phyloP scores from a whole-genome alignment of 768 basidiomycete species.

The Termitomyces sp. region DNA sequence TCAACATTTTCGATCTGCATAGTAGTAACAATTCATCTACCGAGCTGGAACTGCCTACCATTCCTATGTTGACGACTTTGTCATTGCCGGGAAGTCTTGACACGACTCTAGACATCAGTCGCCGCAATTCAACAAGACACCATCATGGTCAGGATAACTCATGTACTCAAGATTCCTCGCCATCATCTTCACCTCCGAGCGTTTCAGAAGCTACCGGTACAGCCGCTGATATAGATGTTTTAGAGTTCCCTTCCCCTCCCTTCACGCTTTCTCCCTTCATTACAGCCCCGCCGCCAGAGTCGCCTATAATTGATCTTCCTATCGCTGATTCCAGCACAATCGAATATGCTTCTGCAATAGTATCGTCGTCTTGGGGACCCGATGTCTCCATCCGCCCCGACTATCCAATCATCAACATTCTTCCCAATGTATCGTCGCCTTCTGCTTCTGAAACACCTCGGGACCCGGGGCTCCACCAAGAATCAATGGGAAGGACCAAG shows the following conservation, averaged over 20 bases:
- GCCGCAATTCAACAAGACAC: constrained; percentile 6
- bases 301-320: neutral
- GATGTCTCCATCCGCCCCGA: constrained; percentile 9
- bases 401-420: neutral
- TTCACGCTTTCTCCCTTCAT: constrained; percentile 15
- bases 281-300: constrained; percentile 9
- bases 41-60: constrained; percentile 17
- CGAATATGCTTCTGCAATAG: constrained; percentile 28
- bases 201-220: constrained; percentile 7
- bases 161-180: constrained; percentile 1
- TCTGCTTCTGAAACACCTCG: neutral
- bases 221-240: constrained; percentile 5
- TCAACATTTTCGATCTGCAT: constrained; percentile 1
- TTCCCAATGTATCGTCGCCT: neutral
- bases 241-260: constrained; percentile 11
- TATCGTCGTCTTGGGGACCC: constrained; percentile 26
- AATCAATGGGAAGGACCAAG: neutral
- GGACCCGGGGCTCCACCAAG: neutral
- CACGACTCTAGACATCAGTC: constrained; percentile 10
- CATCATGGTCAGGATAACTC: neutral
- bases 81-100: constrained; percentile 23
- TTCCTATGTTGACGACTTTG: constrained; percentile 18
- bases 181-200: constrained; percentile 5
- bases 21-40: constrained; percentile 15
- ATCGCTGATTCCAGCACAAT: constrained; percentile 18